Conservation (phyloP, 768 basidiomycete species). For the Boletus coccyginus region DNA sequence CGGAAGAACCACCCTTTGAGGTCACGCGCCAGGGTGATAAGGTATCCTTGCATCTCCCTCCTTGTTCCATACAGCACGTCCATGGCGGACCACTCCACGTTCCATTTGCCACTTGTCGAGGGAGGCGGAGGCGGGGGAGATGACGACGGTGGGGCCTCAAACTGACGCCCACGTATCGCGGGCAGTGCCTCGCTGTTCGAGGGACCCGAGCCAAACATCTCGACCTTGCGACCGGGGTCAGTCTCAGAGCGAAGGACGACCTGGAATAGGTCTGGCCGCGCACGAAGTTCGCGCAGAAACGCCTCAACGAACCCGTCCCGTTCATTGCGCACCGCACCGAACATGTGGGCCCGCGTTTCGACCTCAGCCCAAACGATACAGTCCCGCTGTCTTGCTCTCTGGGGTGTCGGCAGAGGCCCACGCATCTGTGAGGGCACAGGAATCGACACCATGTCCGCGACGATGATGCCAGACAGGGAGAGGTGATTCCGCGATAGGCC, state of each 20-base stretch:
- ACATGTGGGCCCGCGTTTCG: conserved; percentile 25
- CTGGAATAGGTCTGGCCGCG: conserved; percentile 31
- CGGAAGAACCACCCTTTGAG: conserved; percentile 24
- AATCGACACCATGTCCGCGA: conserved; percentile 18
- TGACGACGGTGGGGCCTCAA: conserved; percentile 22
- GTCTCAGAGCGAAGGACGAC: conserved; percentile 31
- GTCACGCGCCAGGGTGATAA: neutral
- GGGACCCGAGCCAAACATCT: conserved; percentile 25
- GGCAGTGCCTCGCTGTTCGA: conserved; percentile 6
- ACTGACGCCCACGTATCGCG: conserved; percentile 9
- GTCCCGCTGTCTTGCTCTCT: conserved; percentile 10
- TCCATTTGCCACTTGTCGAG: conserved; percentile 9
- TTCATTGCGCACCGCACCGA: conserved; percentile 32
- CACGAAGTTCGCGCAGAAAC: conserved; percentile 30
- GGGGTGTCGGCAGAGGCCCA: conserved; percentile 3
- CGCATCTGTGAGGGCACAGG: neutral
- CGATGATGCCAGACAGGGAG: conserved; percentile 18
- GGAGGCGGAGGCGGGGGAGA: neutral
- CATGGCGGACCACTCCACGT: conserved; percentile 6
- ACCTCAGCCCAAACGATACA: conserved; percentile 24
- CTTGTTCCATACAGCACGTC: conserved; percentile 23
- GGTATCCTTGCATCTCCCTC: conserved; percentile 4
- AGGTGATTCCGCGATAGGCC: conserved; percentile 16
- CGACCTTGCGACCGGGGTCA: conserved; percentile 19
- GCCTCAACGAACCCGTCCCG: conserved; percentile 22